A percentile compares a stretch with the other conserved stretches of the same genome.
Evolutionary conservation across 768 basidiomycete species (phyloP).

Genomic region (Leucocoprinus birnbaumii): DNA sequence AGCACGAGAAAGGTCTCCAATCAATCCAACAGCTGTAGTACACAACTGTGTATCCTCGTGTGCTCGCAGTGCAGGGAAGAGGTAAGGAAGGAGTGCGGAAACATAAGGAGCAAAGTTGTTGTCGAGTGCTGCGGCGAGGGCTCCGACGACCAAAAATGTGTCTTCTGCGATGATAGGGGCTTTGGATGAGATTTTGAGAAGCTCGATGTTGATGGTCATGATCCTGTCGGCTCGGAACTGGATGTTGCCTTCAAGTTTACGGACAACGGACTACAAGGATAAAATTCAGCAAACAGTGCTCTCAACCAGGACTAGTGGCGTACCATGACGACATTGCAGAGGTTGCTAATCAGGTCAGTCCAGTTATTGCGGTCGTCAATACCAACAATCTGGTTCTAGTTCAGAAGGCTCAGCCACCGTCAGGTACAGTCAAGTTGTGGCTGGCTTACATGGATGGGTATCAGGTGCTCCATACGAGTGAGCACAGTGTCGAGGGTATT

Average conservation of each 20-base stretch:
- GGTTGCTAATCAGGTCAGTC: constrained; percentile 96
- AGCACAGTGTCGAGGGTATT: constrained; percentile 81
- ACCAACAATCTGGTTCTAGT: constrained; percentile 88
- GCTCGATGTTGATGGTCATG: constrained; percentile 86
- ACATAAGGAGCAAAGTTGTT: constrained; percentile 80
- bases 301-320: constrained; percentile 23
- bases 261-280: constrained; percentile 68
- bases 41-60: constrained; percentile 96
- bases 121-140: constrained; percentile 82
- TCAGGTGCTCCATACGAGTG: constrained; percentile 85
- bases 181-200: constrained; percentile 86
- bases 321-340: constrained; percentile 88
- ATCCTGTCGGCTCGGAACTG: constrained; percentile 90
- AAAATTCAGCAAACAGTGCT: constrained; percentile 1
- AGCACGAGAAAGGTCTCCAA: constrained; percentile 95
- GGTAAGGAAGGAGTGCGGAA: constrained; percentile 77
- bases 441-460: constrained; percentile 70
- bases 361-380: constrained; percentile 97
- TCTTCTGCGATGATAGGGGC: constrained; percentile 95
- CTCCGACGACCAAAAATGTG: constrained; percentile 91
- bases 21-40: constrained; percentile 92
- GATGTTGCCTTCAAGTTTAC: constrained; percentile 80
- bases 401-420: background rate
- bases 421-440: background rate
- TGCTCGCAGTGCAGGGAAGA: constrained; percentile 85